Percentiles rank a stretch among this genome's conserved stretches.
These are phyloP conservation scores for Hyphopichia pseudoburtonii DNA, from an alignment of 1,139 yeast genomes.

Conservation along the genomic window DNA sequence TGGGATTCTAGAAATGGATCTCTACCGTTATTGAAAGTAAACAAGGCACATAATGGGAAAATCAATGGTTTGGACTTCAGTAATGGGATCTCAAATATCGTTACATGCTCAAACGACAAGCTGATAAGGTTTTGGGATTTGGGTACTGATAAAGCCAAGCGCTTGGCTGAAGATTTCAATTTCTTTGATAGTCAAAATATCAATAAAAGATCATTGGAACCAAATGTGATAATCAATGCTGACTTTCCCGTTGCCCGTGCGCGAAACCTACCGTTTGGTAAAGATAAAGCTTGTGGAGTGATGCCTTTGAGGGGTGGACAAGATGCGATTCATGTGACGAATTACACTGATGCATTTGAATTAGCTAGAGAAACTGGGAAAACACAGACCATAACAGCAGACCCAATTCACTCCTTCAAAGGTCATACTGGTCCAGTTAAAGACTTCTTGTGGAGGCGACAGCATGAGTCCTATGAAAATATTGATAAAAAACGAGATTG, in stretches of 20 bases:
- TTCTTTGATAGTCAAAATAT: conserved; percentile 21
- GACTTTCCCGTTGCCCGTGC: conserved; percentile 90
- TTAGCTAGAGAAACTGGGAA: conserved; percentile 24
- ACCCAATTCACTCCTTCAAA: conserved; percentile 61
- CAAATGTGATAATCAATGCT: conserved; percentile 63
- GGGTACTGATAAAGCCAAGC: conserved; percentile 23
- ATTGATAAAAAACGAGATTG: conserved; percentile 53
- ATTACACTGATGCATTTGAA: conserved; percentile 51
- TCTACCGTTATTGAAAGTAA: conserved; percentile 62
- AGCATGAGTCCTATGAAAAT: conserved; percentile 40
- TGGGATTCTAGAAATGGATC: conserved; percentile 92
- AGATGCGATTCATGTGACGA: conserved; percentile 68
- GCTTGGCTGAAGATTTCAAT: conserved; percentile 18
- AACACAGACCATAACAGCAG: conserved; percentile 27
- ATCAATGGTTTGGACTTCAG: conserved; percentile 88
- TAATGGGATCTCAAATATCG: conserved; percentile 55
- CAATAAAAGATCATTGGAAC: conserved; percentile 20
- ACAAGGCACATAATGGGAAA: conserved; percentile 72
- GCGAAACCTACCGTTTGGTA: conserved; percentile 84
- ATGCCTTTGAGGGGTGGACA: conserved; percentile 91
- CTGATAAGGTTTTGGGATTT: conserved; percentile 89
- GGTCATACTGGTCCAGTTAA: conserved; percentile 86
- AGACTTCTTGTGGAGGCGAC: conserved; percentile 83
- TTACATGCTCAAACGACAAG: conserved; percentile 84
- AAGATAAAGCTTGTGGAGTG: conserved; percentile 71